These are phyloP conservation scores for Trifolium dubium DNA, from an alignment of 306 rosid genomes.

Conservation along the genomic window DNA sequence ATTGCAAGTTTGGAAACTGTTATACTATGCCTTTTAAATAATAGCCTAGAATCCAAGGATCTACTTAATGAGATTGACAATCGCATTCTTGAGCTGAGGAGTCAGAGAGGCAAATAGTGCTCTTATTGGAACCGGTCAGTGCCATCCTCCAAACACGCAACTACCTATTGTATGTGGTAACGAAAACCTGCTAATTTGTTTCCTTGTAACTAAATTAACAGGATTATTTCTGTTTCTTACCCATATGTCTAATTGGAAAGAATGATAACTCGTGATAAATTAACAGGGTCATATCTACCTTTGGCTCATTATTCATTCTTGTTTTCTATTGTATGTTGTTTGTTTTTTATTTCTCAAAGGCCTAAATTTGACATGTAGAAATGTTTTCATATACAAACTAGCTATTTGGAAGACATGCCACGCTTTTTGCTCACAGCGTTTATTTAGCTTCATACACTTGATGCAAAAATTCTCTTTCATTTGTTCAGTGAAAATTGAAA, in stretches of 20 bases:
- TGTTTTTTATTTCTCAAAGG: background rate
- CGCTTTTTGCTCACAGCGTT: background rate
- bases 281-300: too few species aligned
- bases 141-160: background rate
- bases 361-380: background rate
- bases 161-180: background rate
- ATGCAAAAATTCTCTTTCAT: background rate
- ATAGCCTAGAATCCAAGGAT: slow-evolving; percentile 45
- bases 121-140: background rate
- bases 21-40: slow-evolving; percentile 1
- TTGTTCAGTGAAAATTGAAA: background rate
- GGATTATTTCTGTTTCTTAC: background rate
- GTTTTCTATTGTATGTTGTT: background rate
- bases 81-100: slow-evolving; percentile 41
- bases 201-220: background rate
- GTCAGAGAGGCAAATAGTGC: slow-evolving; percentile 1
- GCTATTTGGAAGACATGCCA: background rate
- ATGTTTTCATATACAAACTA: background rate
- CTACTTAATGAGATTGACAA: slow-evolving; percentile 31
- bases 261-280: too few species aligned
- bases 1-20: background rate
- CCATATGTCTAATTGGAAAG: too few species aligned
- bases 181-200: background rate
- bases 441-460: background rate
- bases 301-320: background rate